phyloP scores from a whole-genome alignment of 257 asterid species.

The Vinca minor region DNA sequence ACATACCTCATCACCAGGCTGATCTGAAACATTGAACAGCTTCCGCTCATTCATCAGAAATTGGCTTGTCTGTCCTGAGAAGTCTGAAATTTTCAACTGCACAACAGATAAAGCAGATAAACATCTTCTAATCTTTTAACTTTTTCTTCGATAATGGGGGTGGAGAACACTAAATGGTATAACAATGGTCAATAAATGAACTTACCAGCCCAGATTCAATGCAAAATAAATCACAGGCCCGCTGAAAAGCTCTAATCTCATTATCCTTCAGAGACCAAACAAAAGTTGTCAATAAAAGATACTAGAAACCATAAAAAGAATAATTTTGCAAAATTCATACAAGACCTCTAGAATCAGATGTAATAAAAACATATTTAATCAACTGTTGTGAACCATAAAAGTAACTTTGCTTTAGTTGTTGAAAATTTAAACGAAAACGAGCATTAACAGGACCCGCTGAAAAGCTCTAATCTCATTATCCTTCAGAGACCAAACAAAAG shows the following conservation, averaged over 20 bases:
- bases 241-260: conserved; percentile 29
- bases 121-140: not conserved
- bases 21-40: conserved; percentile 21
- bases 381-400: not conserved
- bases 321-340: not conserved
- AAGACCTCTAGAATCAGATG: not conserved
- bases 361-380: not conserved
- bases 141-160: not conserved
- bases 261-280: conserved; percentile 40
- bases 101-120: conserved; percentile 16
- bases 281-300: conserved; percentile 20
- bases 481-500: conserved; percentile 28
- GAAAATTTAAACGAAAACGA: not conserved
- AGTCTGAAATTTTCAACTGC: conserved; percentile 74
- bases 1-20: conserved; percentile 40
- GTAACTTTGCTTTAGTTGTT: not conserved
- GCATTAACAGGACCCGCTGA: conserved; percentile 14
- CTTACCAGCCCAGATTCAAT: conserved; percentile 52
- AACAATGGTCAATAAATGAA: not conserved
- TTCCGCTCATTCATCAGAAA: conserved; percentile 29
- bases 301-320: not conserved
- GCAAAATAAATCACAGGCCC: conserved; percentile 34
- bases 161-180: not conserved
- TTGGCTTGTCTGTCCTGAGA: conserved; percentile 52
- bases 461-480: conserved; percentile 39